These are phyloP conservation scores for Lachancea kluyveri DNA, from an alignment of 805 yeast species.

Conservation along the genomic window DNA sequence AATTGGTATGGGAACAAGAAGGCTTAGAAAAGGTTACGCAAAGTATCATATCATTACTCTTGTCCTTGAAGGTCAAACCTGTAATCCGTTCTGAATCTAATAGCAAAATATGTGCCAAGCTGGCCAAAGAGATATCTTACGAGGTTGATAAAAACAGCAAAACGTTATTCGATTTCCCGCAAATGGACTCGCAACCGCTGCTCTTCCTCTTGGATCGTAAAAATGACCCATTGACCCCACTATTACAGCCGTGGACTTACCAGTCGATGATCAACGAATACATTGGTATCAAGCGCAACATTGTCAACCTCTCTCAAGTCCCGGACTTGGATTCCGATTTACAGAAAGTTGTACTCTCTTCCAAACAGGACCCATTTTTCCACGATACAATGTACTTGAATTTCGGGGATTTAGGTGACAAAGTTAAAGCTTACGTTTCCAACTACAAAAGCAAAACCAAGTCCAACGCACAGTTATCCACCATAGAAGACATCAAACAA, in stretches of 20 bases:
- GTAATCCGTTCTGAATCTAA: slow-evolving; percentile 70
- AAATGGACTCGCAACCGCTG: slow-evolving; percentile 62
- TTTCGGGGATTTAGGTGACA: slow-evolving; percentile 91
- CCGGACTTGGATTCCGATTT: slow-evolving; percentile 55
- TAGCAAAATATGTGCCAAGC: slow-evolving; percentile 54
- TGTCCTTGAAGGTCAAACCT: slow-evolving; percentile 75
- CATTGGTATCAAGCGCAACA: slow-evolving; percentile 73
- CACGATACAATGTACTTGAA: slow-evolving; percentile 77
- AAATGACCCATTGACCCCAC: slow-evolving; percentile 90
- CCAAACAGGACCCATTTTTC: slow-evolving; percentile 71
- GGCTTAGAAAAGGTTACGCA: slow-evolving; percentile 20
- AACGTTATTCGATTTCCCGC: slow-evolving; percentile 59
- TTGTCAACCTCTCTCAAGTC: slow-evolving; percentile 58
- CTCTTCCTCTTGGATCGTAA: slow-evolving; percentile 75
- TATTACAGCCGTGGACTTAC: slow-evolving; percentile 94
- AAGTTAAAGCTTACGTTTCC: slow-evolving; percentile 76
- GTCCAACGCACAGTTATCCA: slow-evolving; percentile 56
- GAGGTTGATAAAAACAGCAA: slow-evolving; percentile 51
- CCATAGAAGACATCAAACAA: slow-evolving; percentile 83
- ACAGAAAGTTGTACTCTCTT: slow-evolving; percentile 56
- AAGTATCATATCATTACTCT: slow-evolving; percentile 23
- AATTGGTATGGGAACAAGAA: slow-evolving; percentile 23
- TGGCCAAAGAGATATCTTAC: slow-evolving; percentile 61
- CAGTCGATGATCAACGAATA: slow-evolving; percentile 97
- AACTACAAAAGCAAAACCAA: slow-evolving; percentile 78